A percentile compares a stretch with the other conserved stretches of the same genome.
phyloP scores from a whole-genome alignment of 2,329 filamentous ascomycete species.

The Gaeumannomyces tritici region DNA sequence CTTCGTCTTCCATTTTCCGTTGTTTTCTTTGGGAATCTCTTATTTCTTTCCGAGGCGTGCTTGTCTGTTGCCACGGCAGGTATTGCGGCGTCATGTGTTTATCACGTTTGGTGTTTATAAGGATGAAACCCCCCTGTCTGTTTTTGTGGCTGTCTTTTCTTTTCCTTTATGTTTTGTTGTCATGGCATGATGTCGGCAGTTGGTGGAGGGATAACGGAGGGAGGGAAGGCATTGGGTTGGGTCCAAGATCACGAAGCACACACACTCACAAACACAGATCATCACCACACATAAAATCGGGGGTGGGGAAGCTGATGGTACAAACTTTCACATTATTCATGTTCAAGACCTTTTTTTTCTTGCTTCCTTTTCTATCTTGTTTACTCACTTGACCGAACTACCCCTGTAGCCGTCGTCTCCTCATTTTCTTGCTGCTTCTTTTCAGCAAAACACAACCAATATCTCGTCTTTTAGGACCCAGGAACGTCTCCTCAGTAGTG shows the following conservation, averaged over 20 bases:
- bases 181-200: neutral
- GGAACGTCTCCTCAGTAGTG: neutral
- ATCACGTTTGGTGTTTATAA: neutral
- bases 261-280: neutral
- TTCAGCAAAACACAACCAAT: neutral
- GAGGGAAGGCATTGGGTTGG: neutral
- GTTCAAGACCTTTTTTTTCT: neutral
- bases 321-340: neutral
- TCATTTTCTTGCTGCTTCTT: neutral
- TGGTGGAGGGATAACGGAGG: neutral
- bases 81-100: neutral
- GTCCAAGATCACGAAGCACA: neutral
- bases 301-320: neutral
- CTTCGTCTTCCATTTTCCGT: neutral
- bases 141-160: too few relatives aligned
- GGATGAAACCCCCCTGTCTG: neutral
- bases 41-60: neutral
- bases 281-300: neutral
- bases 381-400: neutral
- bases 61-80: neutral
- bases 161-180: neutral
- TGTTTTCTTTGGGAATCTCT: neutral
- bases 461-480: neutral
- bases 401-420: neutral
- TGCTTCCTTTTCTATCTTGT: neutral